These are phyloP conservation scores for Hagleromyces aurorensis DNA, from an alignment of 805 yeast genomes.

Conservation along the genomic window DNA sequence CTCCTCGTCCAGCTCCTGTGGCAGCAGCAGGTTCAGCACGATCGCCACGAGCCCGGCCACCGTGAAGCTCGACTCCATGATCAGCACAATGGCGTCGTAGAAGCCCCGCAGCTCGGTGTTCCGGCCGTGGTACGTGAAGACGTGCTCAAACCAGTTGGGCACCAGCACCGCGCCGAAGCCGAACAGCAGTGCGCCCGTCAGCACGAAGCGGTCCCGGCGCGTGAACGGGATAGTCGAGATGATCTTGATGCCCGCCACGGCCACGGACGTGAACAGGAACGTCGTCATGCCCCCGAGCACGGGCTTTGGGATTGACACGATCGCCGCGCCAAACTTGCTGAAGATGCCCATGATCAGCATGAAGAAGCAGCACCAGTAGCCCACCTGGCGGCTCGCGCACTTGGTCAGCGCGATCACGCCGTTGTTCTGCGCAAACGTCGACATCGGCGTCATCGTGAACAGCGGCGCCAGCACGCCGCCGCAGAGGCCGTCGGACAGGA, in stretches of 20 bases:
- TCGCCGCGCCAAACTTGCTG: slow-evolving; percentile 82
- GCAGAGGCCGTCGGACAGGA: slow-evolving; percentile 80
- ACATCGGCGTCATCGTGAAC: slow-evolving; percentile 80
- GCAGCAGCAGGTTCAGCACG: slow-evolving; percentile 52
- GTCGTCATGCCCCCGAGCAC: slow-evolving; percentile 87
- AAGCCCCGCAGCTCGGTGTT: slow-evolving; percentile 53
- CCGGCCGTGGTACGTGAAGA: slow-evolving; percentile 59
- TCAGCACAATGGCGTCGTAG: slow-evolving; percentile 57
- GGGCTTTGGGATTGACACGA: slow-evolving; percentile 71
- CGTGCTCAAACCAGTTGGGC: slow-evolving; percentile 53
- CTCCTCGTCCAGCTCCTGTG: slow-evolving; percentile 47
- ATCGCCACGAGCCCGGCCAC: slow-evolving; percentile 59
- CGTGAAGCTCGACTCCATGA: slow-evolving; percentile 69
- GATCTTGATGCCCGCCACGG: slow-evolving; percentile 65
- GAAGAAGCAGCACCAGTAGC: slow-evolving; percentile 75
- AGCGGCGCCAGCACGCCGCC: slow-evolving; percentile 72
- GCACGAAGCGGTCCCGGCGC: slow-evolving; percentile 65
- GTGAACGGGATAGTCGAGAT: slow-evolving; percentile 47
- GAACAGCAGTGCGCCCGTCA: slow-evolving; percentile 55
- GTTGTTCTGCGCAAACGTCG: slow-evolving; percentile 90
- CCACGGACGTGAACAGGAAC: slow-evolving; percentile 67
- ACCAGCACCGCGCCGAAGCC: slow-evolving; percentile 64
- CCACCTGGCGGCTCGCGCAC: slow-evolving; percentile 79
- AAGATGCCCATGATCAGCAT: slow-evolving; percentile 80
- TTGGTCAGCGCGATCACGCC: slow-evolving; percentile 90